A percentile compares a stretch with the other conserved stretches of the same genome.
Evolutionary conservation across 208 protist species (phyloP).

Genomic region (Leishmania gerbilli): DNA sequence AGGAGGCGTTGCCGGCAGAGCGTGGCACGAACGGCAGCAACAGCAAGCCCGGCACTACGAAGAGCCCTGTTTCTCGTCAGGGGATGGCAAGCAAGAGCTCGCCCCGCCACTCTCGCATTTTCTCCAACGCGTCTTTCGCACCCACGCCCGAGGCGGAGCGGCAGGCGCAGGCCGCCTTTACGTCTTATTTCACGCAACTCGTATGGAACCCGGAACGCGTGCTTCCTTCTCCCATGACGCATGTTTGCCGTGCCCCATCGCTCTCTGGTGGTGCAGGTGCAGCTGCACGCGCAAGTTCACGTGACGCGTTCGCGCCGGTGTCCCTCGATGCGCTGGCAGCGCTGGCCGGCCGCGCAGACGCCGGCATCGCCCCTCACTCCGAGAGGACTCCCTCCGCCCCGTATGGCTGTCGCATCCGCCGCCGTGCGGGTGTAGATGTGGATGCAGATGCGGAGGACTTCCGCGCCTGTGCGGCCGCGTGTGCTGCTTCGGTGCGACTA

Average conservation of each 20-base stretch:
- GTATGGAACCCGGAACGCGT: conserved; percentile 17
- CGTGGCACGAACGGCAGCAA: not conserved
- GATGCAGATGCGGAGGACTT: conserved; percentile 10
- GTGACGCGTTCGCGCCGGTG: not conserved
- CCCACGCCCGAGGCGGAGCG: conserved; percentile 16
- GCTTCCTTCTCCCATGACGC: conserved; percentile 20
- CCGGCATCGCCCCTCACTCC: no score
- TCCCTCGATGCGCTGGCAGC: not conserved
- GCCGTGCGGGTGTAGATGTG: not conserved
- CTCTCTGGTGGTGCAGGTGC: not conserved
- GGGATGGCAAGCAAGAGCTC: not conserved
- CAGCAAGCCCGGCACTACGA: not conserved
- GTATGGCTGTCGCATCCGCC: not conserved
- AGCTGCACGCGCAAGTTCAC: not conserved
- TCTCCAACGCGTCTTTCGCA: not conserved
- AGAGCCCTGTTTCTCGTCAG: not conserved
- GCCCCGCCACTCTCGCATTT: not conserved
- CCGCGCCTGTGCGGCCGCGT: conserved; percentile 11
- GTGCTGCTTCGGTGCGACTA: conserved; percentile 7
- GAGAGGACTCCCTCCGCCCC: not conserved
- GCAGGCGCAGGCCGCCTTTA: conserved; percentile 20
- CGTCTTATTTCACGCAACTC: conserved; percentile 18
- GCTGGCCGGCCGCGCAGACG: conserved; percentile 3
- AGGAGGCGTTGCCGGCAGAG: not conserved
- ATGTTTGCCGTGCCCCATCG: not conserved